phyloP scores from a whole-genome alignment of 148 eudicot genomes.

The Vaccinium macrocarpon region DNA sequence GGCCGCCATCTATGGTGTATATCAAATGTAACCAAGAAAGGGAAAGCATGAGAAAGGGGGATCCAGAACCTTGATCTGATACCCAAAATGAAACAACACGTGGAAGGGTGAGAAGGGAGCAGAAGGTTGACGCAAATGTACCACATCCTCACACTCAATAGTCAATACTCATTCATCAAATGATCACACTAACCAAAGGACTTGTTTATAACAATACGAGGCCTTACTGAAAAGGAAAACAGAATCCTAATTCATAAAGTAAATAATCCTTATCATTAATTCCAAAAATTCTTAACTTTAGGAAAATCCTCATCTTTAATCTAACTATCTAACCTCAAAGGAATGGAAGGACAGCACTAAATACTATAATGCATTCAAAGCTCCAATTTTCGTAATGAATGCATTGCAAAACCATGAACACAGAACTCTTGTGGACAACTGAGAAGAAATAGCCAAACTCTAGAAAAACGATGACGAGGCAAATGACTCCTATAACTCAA shows the following conservation, averaged over 20 bases:
- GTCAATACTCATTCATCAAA: not conserved
- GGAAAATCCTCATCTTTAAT: not conserved
- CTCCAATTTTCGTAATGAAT: not conserved
- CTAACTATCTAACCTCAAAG: not conserved
- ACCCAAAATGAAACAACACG: not conserved
- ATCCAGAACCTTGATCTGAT: not conserved
- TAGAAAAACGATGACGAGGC: not conserved
- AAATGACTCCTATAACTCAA: not conserved
- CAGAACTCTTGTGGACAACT: not conserved
- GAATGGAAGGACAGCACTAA: not conserved
- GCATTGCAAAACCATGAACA: not conserved
- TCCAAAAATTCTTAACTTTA: not conserved
- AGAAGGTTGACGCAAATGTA: not conserved
- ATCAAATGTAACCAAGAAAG: not conserved
- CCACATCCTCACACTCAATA: not conserved
- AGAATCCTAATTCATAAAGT: not conserved
- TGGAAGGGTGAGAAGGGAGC: not conserved
- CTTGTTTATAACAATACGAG: not conserved
- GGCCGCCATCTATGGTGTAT: not conserved
- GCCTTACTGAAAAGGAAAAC: not conserved
- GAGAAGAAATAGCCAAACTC: not conserved
- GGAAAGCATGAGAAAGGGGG: not conserved
- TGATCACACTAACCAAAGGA: not conserved
- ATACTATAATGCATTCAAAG: not conserved
- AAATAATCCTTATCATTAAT: not conserved